Percentiles rank a stretch among this genome's conserved stretches.
Evolutionary conservation across 805 yeast species (phyloP).

Genomic region (Debaryomyces prosopidis): DNA sequence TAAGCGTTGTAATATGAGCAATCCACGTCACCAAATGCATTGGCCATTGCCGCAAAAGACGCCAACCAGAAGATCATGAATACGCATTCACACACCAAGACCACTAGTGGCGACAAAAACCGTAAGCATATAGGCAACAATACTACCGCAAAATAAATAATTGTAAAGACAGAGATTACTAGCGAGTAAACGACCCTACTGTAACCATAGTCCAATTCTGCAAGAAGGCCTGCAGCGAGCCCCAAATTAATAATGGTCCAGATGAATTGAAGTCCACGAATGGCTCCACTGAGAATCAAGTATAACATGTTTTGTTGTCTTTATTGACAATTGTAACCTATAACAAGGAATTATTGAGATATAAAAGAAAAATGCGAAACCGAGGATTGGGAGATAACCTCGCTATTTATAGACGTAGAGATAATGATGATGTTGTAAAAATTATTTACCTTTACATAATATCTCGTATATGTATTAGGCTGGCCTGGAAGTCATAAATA

Average conservation of each 20-base stretch:
- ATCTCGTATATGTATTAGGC: not conserved
- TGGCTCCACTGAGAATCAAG: not conserved
- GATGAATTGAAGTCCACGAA: not conserved
- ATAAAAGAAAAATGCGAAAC: not conserved
- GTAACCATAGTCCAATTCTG: not conserved
- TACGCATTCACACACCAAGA: slow-evolving; percentile 14
- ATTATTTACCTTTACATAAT: not conserved
- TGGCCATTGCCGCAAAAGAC: slow-evolving; percentile 16
- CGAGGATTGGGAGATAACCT: too few species aligned
- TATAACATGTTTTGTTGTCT: not conserved
- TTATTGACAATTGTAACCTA: not conserved
- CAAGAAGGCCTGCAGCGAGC: slow-evolving; percentile 5
- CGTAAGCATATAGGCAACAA: not conserved
- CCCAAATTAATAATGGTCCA: slow-evolving; percentile 5
- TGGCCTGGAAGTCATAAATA: too few species aligned
- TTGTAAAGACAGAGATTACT: slow-evolving; percentile 1
- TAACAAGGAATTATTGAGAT: not conserved
- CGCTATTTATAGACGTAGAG: not conserved
- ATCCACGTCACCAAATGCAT: slow-evolving; percentile 12
- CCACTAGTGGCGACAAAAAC: slow-evolving; percentile 9
- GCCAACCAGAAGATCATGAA: slow-evolving; percentile 23
- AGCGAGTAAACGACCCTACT: slow-evolving; percentile 5
- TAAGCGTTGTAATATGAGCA: slow-evolving; percentile 8
- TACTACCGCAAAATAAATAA: not conserved
- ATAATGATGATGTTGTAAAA: not conserved